Evolutionary conservation across 805 yeast genomes (phyloP).

Genomic region (Ogataea chonburiensis): DNA sequence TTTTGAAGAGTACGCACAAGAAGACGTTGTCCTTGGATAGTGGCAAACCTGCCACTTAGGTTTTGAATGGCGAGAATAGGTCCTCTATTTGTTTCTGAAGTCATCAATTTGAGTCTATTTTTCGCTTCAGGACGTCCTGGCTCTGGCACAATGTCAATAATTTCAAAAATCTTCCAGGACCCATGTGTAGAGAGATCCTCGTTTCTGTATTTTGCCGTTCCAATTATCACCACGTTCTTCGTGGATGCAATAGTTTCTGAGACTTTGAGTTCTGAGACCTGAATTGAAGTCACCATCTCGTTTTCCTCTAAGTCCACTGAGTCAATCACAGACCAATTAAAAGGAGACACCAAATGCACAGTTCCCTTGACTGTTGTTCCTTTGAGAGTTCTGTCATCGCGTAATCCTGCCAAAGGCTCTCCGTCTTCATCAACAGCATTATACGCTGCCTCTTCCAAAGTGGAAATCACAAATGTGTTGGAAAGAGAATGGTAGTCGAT

Average conservation of each 20-base stretch:
- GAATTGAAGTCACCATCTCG: conserved; percentile 60
- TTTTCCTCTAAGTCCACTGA: conserved; percentile 61
- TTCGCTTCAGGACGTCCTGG: conserved; percentile 83
- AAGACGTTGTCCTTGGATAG: conserved; percentile 82
- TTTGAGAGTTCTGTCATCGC: conserved; percentile 43
- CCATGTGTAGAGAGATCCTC: conserved; percentile 86
- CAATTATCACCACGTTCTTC: conserved; percentile 72
- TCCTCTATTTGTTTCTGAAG: conserved; percentile 75
- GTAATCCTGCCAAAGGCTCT: conserved; percentile 55
- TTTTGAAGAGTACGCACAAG: conserved; percentile 73
- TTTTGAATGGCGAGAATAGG: conserved; percentile 78
- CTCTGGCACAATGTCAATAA: conserved; percentile 84
- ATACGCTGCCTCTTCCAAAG: conserved; percentile 57
- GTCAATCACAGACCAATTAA: conserved; percentile 76
- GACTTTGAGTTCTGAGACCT: conserved; percentile 48
- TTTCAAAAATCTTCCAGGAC: conserved; percentile 66
- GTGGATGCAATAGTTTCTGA: conserved; percentile 28
- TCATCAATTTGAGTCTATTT: conserved; percentile 70
- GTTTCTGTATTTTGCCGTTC: conserved; percentile 69
- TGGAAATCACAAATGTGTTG: conserved; percentile 60
- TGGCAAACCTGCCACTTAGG: conserved; percentile 77
- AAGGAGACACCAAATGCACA: conserved; percentile 67
- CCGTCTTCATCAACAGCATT: conserved; percentile 75
- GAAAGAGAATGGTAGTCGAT: conserved; percentile 69
- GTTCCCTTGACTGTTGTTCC: conserved; percentile 61